Evolutionary conservation across 208 protist species (phyloP), one percentile per base, ranked within the genome.

Genomic region (Kentomonas sorsogonicus): DNA sequence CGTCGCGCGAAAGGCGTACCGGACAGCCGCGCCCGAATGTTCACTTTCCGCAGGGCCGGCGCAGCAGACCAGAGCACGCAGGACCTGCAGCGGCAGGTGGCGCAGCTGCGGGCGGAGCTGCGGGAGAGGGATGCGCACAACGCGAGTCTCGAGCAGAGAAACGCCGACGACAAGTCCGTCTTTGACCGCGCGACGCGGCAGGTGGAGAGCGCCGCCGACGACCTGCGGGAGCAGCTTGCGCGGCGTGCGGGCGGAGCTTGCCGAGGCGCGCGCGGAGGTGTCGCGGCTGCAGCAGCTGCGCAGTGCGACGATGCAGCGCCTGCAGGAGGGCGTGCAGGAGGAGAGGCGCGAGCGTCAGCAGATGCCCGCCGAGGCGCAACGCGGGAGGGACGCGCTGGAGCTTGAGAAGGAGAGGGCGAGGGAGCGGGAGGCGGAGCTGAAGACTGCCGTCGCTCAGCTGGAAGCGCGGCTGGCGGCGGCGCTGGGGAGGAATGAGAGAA

Each of bases 121-220:
- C 85, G 95, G 1, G 89, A 96, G 62, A 95, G 91, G 60, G 85
- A 98, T 29, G 63, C 93, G 29, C 93, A 98, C 53, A 91, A 95
- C 72, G 91, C 93, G 20, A 94, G 98, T 67, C 59, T 89, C 33
- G 72, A 77, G 36, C 96, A 98, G 66, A 72, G 88, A 16, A 96
- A 98, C 61, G 91, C 96, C 57, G 89, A 98, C 7, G 91, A 98
- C 62, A 95, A 97, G 53, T 92, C 96, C 60, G 92, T 97, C 6
- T 98, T 98, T 78, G 97, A 98, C 80, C 95, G 98, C 60, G 97
- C 98, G 72, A 97, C 98, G 30, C 93, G 96, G 47, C 95, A 98
- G 53, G 61, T 98, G 44, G n/a, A n/a, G n/a, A n/a, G n/a, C n/a
- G n/a, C n/a, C n/a, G n/a, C n/a, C n/a, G n/a, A n/a, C n/a, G n/a